These are phyloP conservation scores for Coprinopsis sp. DNA, from an alignment of 768 basidiomycete species.

Conservation along the genomic window DNA sequence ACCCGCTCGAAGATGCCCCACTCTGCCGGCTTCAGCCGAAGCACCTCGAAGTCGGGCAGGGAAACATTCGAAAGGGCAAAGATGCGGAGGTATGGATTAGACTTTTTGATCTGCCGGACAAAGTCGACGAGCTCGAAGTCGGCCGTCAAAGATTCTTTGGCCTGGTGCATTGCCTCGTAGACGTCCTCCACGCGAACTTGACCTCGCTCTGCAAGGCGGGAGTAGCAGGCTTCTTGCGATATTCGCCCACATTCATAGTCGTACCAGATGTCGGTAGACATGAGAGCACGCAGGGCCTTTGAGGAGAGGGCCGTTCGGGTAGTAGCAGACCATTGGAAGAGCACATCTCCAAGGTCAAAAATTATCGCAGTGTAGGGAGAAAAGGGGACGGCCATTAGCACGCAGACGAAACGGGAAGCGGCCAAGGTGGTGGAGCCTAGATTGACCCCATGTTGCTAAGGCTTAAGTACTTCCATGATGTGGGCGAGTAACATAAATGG, in stretches of 20 bases:
- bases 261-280: slow-evolving; percentile 45
- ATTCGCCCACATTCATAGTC: slow-evolving; percentile 49
- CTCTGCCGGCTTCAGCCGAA: slow-evolving; percentile 40
- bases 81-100: slow-evolving; percentile 32
- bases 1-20: slow-evolving; percentile 46
- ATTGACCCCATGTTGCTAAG: not conserved
- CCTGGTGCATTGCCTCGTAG: slow-evolving; percentile 39
- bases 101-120: slow-evolving; percentile 41
- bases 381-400: not conserved
- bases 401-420: slow-evolving; percentile 3
- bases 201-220: slow-evolving; percentile 35
- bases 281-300: slow-evolving; percentile 35
- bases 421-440: not conserved
- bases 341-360: slow-evolving; percentile 55
- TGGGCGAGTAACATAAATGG: no score
- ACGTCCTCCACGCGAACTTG: slow-evolving; percentile 34
- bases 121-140: slow-evolving; percentile 41
- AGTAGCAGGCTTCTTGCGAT: slow-evolving; percentile 41
- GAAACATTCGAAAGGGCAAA: slow-evolving; percentile 62
- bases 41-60: slow-evolving; percentile 42
- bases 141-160: slow-evolving; percentile 43
- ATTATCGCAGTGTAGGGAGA: slow-evolving; percentile 32
- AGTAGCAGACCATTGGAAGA: slow-evolving; percentile 49
- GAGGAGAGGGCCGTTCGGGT: slow-evolving; percentile 42
- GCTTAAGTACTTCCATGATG: not conserved